These are phyloP conservation scores for Ganoderma resinaceum DNA, from an alignment of 1,284 basidiomycete species.

Conservation along the genomic window DNA sequence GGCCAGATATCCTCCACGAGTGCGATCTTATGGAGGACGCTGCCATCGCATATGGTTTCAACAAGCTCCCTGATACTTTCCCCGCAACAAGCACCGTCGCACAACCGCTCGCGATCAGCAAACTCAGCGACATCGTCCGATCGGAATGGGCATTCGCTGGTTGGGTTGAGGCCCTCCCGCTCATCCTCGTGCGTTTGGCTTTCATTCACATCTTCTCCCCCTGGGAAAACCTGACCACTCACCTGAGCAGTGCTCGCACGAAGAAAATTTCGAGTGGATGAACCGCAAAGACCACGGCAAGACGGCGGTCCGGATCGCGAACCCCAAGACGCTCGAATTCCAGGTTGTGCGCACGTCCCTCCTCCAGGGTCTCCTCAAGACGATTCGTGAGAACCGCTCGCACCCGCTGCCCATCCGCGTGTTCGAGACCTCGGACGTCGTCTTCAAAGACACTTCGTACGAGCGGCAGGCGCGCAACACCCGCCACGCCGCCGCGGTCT, in stretches of 20 bases:
- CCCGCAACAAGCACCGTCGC: slow-evolving; percentile 96
- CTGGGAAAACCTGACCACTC: neutral
- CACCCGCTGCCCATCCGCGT: slow-evolving; percentile 92
- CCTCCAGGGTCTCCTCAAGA: slow-evolving; percentile 95
- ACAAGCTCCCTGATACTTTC: slow-evolving; percentile 93
- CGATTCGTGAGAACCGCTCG: slow-evolving; percentile 94
- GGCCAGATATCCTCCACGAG: slow-evolving; percentile 97
- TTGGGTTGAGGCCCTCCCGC: slow-evolving; percentile 94
- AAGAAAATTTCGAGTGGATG: slow-evolving; percentile 96
- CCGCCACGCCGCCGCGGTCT: slow-evolving; percentile 88
- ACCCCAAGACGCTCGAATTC: slow-evolving; percentile 98
- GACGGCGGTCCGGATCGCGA: slow-evolving; percentile 89
- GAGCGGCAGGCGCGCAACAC: slow-evolving; percentile 92
- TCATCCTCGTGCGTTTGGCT: slow-evolving; percentile 82
- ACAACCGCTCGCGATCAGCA: slow-evolving; percentile 91
- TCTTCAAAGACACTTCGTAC: slow-evolving; percentile 80
- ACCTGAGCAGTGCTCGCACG: slow-evolving; percentile 85
- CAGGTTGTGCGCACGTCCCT: slow-evolving; percentile 97
- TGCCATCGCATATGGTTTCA: slow-evolving; percentile 98
- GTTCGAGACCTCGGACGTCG: slow-evolving; percentile 95
- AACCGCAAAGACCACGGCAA: slow-evolving; percentile 86
- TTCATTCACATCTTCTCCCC: neutral
- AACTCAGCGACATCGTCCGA: slow-evolving; percentile 88
- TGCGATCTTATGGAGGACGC: slow-evolving; percentile 99
- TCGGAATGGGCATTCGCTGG: slow-evolving; percentile 94